A percentile compares a stretch with the other conserved stretches of the same genome.
Evolutionary conservation across 2,329 filamentous ascomycete species (phyloP).

Genomic region (Dactylellina sp.): DNA sequence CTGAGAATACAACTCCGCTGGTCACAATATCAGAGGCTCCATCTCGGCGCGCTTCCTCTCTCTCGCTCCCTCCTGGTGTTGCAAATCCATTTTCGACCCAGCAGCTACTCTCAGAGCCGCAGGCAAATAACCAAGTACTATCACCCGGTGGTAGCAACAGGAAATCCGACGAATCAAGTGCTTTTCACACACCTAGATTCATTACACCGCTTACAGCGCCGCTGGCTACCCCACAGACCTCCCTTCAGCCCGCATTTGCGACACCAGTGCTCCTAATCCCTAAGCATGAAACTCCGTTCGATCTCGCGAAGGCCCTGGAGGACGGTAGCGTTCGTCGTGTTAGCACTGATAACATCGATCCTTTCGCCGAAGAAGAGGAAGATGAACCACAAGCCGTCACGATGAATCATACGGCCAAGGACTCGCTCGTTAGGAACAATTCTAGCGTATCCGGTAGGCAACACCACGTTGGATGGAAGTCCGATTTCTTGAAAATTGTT

Average conservation of each 20-base stretch:
- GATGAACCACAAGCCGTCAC: conserved; percentile 1
- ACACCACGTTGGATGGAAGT: conserved; percentile 45
- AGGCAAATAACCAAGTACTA: neutral
- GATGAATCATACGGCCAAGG: conserved; percentile 11
- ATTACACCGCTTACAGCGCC: conserved; percentile 28
- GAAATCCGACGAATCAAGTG: neutral
- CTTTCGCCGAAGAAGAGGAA: conserved; percentile 20
- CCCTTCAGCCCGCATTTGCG: conserved; percentile 27
- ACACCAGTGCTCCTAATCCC: conserved; percentile 37
- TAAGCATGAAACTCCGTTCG: conserved; percentile 41
- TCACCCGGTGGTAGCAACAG: neutral
- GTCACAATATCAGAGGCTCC: conserved; percentile 3
- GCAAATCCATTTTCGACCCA: conserved; percentile 9
- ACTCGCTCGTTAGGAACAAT: conserved; percentile 5
- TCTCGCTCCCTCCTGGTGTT: conserved; percentile 20
- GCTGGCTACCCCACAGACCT: conserved; percentile 17
- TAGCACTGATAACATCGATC: conserved; percentile 42
- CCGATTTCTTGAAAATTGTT: conserved; percentile 30
- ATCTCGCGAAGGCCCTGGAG: conserved; percentile 39
- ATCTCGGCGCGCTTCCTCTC: conserved; percentile 30
- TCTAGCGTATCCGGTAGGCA: neutral
- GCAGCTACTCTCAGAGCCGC: neutral
- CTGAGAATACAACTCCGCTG: conserved; percentile 26
- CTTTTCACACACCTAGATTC: conserved; percentile 13
- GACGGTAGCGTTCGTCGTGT: conserved; percentile 36